Evolutionary conservation across 1,284 basidiomycete genomes (phyloP), one percentile per base, ranked within the genome.

Genomic region (Agaricales sp.): DNA sequence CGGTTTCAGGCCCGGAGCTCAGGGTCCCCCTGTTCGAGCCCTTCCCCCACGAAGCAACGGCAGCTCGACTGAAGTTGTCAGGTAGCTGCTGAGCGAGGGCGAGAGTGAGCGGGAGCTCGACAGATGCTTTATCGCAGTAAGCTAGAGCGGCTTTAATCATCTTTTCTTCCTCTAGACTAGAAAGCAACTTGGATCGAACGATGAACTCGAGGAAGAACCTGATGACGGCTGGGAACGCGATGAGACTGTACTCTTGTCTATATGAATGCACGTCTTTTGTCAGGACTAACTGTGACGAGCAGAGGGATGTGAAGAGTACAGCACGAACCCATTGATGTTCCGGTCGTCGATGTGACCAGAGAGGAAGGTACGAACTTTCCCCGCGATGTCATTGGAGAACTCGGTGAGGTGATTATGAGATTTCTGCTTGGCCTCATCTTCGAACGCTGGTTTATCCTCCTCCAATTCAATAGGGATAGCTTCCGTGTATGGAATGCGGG

Each of bases 131-230:
- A 8, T 41, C 39, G 39, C 39, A 41, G 39, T 11, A 11, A 41
- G 6, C 39, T 11, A 8, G 6, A 8, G 39, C 39, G 6, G 6
- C 13, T 8, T n/a, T 20, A 20, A 41, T 41, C n/a, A 41, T n/a
- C 16, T 41, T 41, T 18, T 41, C 39, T 18, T 41, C 39, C 39
- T 41, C 6, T 20, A 16, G 39, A 41, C 39, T 20, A 16, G n/a
- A 16, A 6, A 41, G 16, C 8, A 41, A 16, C 4, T 16, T 6
- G 6, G 39, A 41, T 4, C 39, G 39, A 20, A 16, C 16, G 39
- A 41, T 41, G 39, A 41, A 41, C 4, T 41, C 39, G 16, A 41
- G 39, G 39, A 41, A 41, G 39, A 16, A 18, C n/a, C 39, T n/a
- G 39, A 41, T 41, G 39, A 41, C 8, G 39, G 39, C 19, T 8